A percentile compares a stretch with the other conserved stretches of the same genome.
Conservation (phyloP, 805 yeast genomes). For the Kodamaea hsintzibuensis region DNA sequence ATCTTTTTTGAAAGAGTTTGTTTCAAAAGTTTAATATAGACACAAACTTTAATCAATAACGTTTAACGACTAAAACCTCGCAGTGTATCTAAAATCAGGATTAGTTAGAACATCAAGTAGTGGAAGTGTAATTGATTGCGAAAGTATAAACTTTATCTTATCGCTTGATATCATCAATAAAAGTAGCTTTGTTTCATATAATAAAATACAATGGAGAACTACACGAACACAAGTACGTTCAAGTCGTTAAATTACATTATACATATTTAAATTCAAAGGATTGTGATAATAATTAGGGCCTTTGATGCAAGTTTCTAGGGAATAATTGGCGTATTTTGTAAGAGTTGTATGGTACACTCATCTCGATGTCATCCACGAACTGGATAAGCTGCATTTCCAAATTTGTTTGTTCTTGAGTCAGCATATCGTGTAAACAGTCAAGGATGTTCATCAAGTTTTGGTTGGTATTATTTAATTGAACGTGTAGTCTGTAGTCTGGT, state of each 20-base stretch:
- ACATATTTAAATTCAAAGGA: not conserved
- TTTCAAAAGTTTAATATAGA: not conserved
- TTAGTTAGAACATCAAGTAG: not conserved
- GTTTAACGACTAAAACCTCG: not conserved
- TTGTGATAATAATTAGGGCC: not conserved
- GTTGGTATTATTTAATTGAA: not conserved
- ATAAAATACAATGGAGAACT: not conserved
- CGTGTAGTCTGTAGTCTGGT: constrained; percentile 9
- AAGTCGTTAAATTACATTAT: not conserved
- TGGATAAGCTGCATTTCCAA: constrained; percentile 3
- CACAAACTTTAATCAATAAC: not conserved
- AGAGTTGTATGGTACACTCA: constrained; percentile 8
- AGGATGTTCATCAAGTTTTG: constrained; percentile 10
- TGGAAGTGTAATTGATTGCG: not conserved
- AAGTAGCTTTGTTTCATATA: not conserved
- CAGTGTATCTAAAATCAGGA: not conserved
- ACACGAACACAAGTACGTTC: not conserved
- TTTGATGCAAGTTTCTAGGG: constrained; percentile 5
- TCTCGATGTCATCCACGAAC: constrained; percentile 2
- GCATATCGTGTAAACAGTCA: constrained; percentile 11
- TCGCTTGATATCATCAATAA: not conserved
- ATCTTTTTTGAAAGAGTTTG: not conserved
- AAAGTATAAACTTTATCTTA: not conserved
- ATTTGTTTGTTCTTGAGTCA: constrained; percentile 3
- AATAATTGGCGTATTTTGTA: constrained; percentile 7